Evolutionary conservation across 768 basidiomycete genomes (phyloP), one percentile per base, ranked within the genome.

Genomic region (Porpolomopsis calyptriformis): DNA sequence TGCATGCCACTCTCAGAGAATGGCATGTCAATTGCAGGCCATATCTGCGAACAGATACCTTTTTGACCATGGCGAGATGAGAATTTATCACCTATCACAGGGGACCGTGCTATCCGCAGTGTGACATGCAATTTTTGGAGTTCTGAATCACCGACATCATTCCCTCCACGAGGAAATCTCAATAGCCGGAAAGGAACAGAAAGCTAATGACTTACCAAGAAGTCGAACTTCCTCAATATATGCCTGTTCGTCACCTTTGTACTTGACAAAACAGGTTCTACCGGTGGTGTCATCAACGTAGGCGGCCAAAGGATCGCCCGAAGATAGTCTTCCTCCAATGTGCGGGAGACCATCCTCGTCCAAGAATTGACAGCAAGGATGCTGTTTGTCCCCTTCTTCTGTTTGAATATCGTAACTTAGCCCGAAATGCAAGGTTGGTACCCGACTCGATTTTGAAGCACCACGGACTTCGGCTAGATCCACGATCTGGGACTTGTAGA

Each of bases 11-110:
- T 94, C 69, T 99, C 96, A 56, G 82, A 83, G 74, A 99, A 98
- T 11, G 96, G 96, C 96, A 99, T 97, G 61, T 99, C 96, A 54
- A 96, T 66, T 14, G 85, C 78, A 6, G 96, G 96, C 90, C 93
- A 99, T 67, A 96, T 97, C 61, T 99, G 96, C 40, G 94, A 98
- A 65, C 94, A 98, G 44, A 99, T 92, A 71, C 96, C 96, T 64
- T 99, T 99, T 65, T 99, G 96, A 24, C 96, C 96, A 60, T 99
- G 96, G 23, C 96, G 81, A 5, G 96, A 98, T 0, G 96, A 97
- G 64, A 98, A 99, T 68, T 99, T 99, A 71, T 99, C 96, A 27
- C 96, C 96, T 41, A 99, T 98, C 49, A 97, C 91, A 29, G 96
- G 96, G 4, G 91, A 76, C 53, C 96, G 89, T 16, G 92, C 82